Conservation (phyloP, 257 asterid species). For the Leptodermis oblonga region DNA sequence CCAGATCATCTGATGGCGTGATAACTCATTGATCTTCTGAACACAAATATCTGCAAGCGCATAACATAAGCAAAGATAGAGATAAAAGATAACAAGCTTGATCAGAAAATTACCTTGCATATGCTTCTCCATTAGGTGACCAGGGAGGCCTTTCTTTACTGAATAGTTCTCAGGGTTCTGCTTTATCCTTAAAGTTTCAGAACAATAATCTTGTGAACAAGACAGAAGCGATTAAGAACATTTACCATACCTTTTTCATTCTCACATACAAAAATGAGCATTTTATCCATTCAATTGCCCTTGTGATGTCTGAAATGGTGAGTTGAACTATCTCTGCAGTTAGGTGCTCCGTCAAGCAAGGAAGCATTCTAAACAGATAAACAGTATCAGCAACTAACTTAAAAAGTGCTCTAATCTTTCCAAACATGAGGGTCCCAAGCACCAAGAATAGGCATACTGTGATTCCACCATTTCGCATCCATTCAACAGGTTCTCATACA, state of each 20-base stretch:
- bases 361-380: slow-evolving; percentile 69
- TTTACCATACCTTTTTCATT: slow-evolving; percentile 80
- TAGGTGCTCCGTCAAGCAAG: slow-evolving; percentile 87
- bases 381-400: slow-evolving; percentile 20
- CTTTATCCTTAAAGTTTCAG: slow-evolving; percentile 34
- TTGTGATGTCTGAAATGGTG: slow-evolving; percentile 79
- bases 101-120: slow-evolving; percentile 61
- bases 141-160: slow-evolving; percentile 49
- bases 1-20: slow-evolving; percentile 85
- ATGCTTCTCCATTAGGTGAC: slow-evolving; percentile 61
- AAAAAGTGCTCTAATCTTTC: slow-evolving; percentile 7
- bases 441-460: slow-evolving; percentile 59
- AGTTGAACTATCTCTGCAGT: slow-evolving; percentile 97
- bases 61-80: slow-evolving; percentile 16
- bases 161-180: slow-evolving; percentile 89
- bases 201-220: slow-evolving; percentile 13
- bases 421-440: slow-evolving; percentile 8
- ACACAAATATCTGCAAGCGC: slow-evolving; percentile 68
- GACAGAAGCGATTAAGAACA: slow-evolving; percentile 19
- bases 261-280: slow-evolving; percentile 92
- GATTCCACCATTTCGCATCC: slow-evolving; percentile 99
- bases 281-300: slow-evolving; percentile 93
- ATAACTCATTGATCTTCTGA: slow-evolving; percentile 77
- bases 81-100: slow-evolving; percentile 11
- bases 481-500: slow-evolving; percentile 82